Base-by-base conservation (phyloP, 129 eudicot genomes). In the Artemisia annua region DNA sequence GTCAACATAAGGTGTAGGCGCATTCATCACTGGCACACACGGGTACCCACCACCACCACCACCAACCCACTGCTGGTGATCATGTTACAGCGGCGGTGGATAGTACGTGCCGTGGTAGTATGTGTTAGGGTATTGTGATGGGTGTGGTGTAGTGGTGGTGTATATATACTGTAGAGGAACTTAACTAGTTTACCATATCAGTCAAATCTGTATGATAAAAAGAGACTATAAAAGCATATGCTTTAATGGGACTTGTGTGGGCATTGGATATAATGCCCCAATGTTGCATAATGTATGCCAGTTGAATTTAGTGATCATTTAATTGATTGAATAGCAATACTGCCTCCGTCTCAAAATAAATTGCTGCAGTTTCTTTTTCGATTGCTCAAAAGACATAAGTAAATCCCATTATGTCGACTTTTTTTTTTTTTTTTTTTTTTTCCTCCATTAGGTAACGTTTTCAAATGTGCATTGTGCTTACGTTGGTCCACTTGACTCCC, bases 21-120 rank as follows among this genome's bases (percentile, higher is more conserved):
- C n/a, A n/a, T n/a, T n/a, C n/a, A n/a, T n/a, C n/a, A n/a, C n/a
- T n/a, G n/a, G n/a, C n/a, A n/a, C n/a, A n/a, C n/a, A n/a, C n/a
- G n/a, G n/a, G n/a, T n/a, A n/a, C n/a, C n/a, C n/a, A n/a, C n/a
- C n/a, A n/a, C n/a, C n/a, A n/a, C n/a, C n/a, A 0, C 67, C 85
- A 6, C 93, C 90, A 9, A 35, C 43, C 46, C 46, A 39, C 46
- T 39, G 46, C 10, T 39, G 46, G 46, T 7, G 46, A 39, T 39
- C 46, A 8, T 39, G 46, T 1, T 0, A 39, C 11, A 11, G 46
- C 46, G 11, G 46, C 11, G 2, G 11, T 39, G 46, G 46, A 39
- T 39, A 39, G 46, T 39, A 35, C 43, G 43, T 9, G 43, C 9
- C 46, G 46, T 39, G 46, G 46, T 39, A 39, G 11, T 1, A 39